Percentiles rank a stretch among this genome's conserved stretches.
These are phyloP conservation scores for Wickerhamiella bombiphila DNA, from an alignment of 805 yeast genomes.

Conservation along the genomic window DNA sequence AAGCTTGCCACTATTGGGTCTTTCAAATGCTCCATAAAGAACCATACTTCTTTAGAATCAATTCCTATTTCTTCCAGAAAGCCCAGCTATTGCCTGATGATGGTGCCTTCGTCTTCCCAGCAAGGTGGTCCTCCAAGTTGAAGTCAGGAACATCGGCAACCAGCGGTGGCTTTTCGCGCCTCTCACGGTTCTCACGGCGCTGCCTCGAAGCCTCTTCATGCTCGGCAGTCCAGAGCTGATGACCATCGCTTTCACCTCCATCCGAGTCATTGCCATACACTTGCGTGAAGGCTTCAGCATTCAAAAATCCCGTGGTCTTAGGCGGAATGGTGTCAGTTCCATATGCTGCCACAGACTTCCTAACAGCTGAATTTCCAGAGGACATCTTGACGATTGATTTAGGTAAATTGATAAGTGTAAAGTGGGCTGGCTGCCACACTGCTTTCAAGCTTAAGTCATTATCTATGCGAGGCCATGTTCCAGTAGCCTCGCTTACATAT, in stretches of 20 bases:
- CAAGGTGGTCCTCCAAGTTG: slow-evolving; percentile 11
- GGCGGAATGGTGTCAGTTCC: slow-evolving; percentile 11
- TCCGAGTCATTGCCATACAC: neutral
- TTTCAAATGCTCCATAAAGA: no score
- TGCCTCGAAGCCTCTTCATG: slow-evolving; percentile 9
- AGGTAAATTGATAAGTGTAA: no score
- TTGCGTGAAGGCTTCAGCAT: slow-evolving; percentile 4
- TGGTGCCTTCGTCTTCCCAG: slow-evolving; percentile 1
- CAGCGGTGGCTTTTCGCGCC: slow-evolving; percentile 8
- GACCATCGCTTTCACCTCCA: slow-evolving; percentile 6
- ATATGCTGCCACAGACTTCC: slow-evolving; percentile 8
- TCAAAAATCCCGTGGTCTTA: slow-evolving; percentile 10
- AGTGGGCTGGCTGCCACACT: no score
- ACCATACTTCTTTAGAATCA: no score
- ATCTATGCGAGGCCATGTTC: no score
- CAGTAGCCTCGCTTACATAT: no score
- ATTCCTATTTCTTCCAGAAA: slow-evolving; percentile 8
- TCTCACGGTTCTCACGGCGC: slow-evolving; percentile 14
- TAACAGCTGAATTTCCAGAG: no score
- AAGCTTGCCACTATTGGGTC: no score
- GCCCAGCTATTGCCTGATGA: slow-evolving; percentile 10
- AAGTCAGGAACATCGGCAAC: slow-evolving; percentile 16
- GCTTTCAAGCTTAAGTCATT: no score
- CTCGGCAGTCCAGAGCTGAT: slow-evolving; percentile 14
- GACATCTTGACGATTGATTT: no score